phyloP scores from a whole-genome alignment of 2,329 filamentous ascomycete genomes.

The Talaromyces sp. region DNA sequence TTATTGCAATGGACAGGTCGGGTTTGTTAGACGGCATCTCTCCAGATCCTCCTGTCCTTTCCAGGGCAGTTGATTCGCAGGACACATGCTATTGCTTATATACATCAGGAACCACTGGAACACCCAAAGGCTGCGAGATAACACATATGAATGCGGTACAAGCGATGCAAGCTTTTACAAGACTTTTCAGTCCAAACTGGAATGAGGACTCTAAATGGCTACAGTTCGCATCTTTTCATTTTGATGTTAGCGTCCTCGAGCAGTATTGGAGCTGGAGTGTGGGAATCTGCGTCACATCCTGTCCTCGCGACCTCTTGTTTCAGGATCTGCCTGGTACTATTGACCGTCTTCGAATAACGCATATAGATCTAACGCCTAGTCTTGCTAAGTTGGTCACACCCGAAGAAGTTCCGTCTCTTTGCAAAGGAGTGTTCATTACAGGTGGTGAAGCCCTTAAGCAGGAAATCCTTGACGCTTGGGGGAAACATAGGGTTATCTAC shows the following conservation, averaged over 20 bases:
- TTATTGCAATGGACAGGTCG: conserved; percentile 45
- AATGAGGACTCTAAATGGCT: conserved; percentile 69
- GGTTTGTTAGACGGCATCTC: conserved; percentile 33
- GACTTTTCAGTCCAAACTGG: conserved; percentile 73
- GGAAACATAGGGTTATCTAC: conserved; percentile 72
- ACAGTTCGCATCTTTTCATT: conserved; percentile 91
- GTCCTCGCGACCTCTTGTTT: conserved; percentile 76
- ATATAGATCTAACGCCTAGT: conserved; percentile 88
- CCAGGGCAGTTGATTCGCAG: conserved; percentile 39
- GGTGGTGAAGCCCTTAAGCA: conserved; percentile 84
- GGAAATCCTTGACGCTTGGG: conserved; percentile 84
- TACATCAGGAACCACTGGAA: conserved; percentile 81
- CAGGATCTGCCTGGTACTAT: conserved; percentile 75
- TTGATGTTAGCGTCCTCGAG: conserved; percentile 87
- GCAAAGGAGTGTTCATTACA: conserved; percentile 83
- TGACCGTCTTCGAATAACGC: conserved; percentile 67
- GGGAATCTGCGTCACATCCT: conserved; percentile 76
- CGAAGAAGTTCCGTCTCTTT: conserved; percentile 72
- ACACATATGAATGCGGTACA: conserved; percentile 86
- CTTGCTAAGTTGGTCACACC: conserved; percentile 74
- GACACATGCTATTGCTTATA: conserved; percentile 78
- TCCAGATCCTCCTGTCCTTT: conserved; percentile 29
- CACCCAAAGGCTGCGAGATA: conserved; percentile 80
- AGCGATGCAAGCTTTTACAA: conserved; percentile 79
- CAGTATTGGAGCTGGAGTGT: conserved; percentile 96